Evolutionary conservation across 2,329 filamentous ascomycete species (phyloP).

Genomic region (Thermochaetoides dissita): DNA sequence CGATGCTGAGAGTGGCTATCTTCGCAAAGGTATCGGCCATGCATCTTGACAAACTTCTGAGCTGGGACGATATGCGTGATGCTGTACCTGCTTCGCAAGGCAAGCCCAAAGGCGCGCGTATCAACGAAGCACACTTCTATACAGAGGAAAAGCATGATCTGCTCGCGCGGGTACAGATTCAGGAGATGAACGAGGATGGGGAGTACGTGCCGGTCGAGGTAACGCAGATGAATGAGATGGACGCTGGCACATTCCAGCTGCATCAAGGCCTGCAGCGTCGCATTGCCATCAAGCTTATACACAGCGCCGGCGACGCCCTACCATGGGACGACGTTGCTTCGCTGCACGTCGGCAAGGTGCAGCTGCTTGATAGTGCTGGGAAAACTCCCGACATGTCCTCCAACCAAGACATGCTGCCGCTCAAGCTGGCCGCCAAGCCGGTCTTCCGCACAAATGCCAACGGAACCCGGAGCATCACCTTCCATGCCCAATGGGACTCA

Average conservation of each 20-base stretch:
- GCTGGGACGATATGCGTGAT: constrained; percentile 98
- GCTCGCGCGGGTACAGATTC: constrained; percentile 72
- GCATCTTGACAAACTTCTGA: constrained; percentile 92
- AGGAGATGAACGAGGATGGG: constrained; percentile 82
- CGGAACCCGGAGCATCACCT: constrained; percentile 72
- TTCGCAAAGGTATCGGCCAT: constrained; percentile 84
- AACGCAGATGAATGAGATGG: constrained; percentile 67
- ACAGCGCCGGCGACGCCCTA: constrained; percentile 75
- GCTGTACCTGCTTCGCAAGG: constrained; percentile 45
- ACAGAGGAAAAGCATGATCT: constrained; percentile 89
- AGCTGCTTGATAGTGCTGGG: constrained; percentile 70
- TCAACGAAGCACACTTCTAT: constrained; percentile 85
- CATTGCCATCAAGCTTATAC: constrained; percentile 75
- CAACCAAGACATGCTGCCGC: constrained; percentile 52
- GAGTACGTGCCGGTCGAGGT: constrained; percentile 90
- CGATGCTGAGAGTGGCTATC: constrained; percentile 71
- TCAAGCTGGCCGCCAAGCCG: constrained; percentile 67
- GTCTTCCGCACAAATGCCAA: constrained; percentile 75
- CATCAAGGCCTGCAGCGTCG: constrained; percentile 89
- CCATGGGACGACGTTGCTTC: constrained; percentile 75
- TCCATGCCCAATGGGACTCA: constrained; percentile 94
- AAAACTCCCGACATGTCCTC: constrained; percentile 69
- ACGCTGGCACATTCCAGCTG: constrained; percentile 83
- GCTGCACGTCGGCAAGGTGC: constrained; percentile 66
- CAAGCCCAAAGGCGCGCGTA: constrained; percentile 46